These are phyloP conservation scores for Fusarium heterosporum DNA, from an alignment of 2,329 filamentous ascomycete genomes.

Conservation along the genomic window DNA sequence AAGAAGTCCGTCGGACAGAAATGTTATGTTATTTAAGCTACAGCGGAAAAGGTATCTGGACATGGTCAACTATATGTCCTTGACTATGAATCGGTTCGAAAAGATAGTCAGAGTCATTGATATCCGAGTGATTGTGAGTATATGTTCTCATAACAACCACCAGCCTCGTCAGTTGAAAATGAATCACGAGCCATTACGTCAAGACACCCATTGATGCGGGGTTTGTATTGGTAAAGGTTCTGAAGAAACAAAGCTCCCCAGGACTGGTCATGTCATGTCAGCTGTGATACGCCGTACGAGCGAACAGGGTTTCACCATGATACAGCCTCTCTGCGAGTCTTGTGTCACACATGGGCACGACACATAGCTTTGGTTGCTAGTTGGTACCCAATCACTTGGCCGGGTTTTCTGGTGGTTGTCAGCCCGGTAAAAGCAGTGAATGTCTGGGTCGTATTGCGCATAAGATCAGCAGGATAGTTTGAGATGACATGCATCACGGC, in stretches of 20 bases:
- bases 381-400: slow-evolving; percentile 33
- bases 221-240: slow-evolving; percentile 4
- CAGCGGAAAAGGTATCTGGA: background rate
- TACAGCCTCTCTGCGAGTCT: slow-evolving; percentile 6
- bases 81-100: slow-evolving; percentile 28
- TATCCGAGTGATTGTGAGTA: slow-evolving; percentile 13
- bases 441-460: slow-evolving; percentile 20
- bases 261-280: slow-evolving; percentile 13
- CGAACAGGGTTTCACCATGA: slow-evolving; percentile 7
- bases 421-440: slow-evolving; percentile 17
- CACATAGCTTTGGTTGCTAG: slow-evolving; percentile 4
- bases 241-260: background rate
- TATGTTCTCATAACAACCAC: slow-evolving; percentile 2
- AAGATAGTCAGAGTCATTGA: background rate
- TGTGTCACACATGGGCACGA: slow-evolving; percentile 29
- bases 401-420: background rate
- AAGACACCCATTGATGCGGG: slow-evolving; percentile 3
- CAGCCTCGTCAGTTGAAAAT: slow-evolving; percentile 8
- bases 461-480: slow-evolving; percentile 1
- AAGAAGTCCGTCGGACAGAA: background rate
- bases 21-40: slow-evolving; percentile 17
- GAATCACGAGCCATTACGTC: slow-evolving; percentile 34
- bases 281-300: slow-evolving; percentile 16
- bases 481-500: background rate
- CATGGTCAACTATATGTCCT: slow-evolving; percentile 20